Evolutionary conservation across 805 yeast genomes (phyloP), one percentile per base, ranked within the genome.

Genomic region (Wickerhamiella bombiphila): DNA sequence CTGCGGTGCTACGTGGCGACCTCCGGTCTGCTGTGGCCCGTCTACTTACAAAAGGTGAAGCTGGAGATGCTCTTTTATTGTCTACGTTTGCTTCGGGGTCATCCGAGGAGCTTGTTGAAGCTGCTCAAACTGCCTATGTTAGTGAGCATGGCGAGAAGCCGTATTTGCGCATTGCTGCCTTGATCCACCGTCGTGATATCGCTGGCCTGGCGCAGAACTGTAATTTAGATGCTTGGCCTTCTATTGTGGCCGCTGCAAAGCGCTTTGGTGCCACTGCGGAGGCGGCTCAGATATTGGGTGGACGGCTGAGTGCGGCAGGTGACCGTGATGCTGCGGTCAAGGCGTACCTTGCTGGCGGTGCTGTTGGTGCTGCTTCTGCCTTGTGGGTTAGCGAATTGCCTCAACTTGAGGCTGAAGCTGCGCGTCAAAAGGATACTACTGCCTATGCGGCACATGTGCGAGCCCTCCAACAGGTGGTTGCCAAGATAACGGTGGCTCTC

Each of bases 351-450:
- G 80, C 83, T 16, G 94, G 94, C 22, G 70, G 74, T 32, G 76
- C 91, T 3, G 64, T 85, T 37, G 93, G 79, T 44, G 80, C 76
- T 52, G 76, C 83, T 34, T 72, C 93, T 3, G 57, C 64, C 9
- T 70, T 91, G 45, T 91, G 99, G 99, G 68, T 81, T 37, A 64
- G 72, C 20, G 98, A 91, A 57, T 62, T 79, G 51, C 59, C 66
- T 34, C 52, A 63, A 1, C 52, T 61, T 21, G 76, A 72, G 45
- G 58, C 61, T 7, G 56, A 63, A 30, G 55, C 69, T 29, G 34
- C 37, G 7, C 42, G 56, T n/a, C 39, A 43, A 8, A 56, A 58
- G 22, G 59, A 58, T 29, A 55, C 55, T 8, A 70, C 94, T 2
- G 74, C 82, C 1, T 77, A 79, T 39, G 91, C 79, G 46, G 94